A percentile compares a stretch with the other conserved stretches of the same genome.
Conservation (phyloP, 495 filamentous ascomycete species). For the Trichoderma parareesei region DNA sequence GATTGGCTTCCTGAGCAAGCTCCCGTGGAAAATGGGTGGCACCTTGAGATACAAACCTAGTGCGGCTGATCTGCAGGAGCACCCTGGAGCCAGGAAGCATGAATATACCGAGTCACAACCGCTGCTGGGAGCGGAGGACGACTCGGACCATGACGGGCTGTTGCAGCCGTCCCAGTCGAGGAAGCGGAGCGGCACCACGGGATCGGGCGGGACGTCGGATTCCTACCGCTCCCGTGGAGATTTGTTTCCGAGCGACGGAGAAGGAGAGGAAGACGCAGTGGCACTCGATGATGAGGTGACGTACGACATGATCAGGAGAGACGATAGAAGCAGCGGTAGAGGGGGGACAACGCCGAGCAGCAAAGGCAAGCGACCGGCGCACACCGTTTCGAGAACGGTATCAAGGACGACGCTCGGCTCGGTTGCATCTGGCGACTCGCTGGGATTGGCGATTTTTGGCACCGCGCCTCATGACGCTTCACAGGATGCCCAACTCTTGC, state of each 20-base stretch:
- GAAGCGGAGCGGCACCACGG: slow-evolving; percentile 70
- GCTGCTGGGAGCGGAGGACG: slow-evolving; percentile 50
- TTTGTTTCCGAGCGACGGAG: slow-evolving; percentile 85
- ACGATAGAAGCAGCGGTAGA: slow-evolving; percentile 61
- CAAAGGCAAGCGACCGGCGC: slow-evolving; percentile 51
- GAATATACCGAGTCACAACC: slow-evolving; percentile 59
- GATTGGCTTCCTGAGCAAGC: slow-evolving; percentile 74
- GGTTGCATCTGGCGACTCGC: slow-evolving; percentile 31
- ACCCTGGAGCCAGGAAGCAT: slow-evolving; percentile 49
- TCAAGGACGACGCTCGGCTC: slow-evolving; percentile 48
- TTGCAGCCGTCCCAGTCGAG: slow-evolving; percentile 35
- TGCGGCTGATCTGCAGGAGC: slow-evolving; percentile 84
- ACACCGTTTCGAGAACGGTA: slow-evolving; percentile 40
- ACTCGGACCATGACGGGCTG: slow-evolving; percentile 37
- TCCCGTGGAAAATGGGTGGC: slow-evolving; percentile 81
- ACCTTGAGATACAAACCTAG: slow-evolving; percentile 81
- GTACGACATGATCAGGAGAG: slow-evolving; percentile 58
- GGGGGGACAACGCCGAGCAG: slow-evolving; percentile 45
- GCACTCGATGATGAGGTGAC: slow-evolving; percentile 87
- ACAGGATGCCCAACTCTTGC: slow-evolving; percentile 31
- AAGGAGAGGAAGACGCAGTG: slow-evolving; percentile 82
- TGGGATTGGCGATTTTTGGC: slow-evolving; percentile 23
- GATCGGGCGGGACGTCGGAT: slow-evolving; percentile 77
- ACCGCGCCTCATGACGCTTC: slow-evolving; percentile 25
- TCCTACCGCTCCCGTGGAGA: slow-evolving; percentile 90